A percentile compares a stretch with the other conserved stretches of the same genome.
phyloP scores from a whole-genome alignment of 306 rosid genomes.

The Pyrus pyrifolia region DNA sequence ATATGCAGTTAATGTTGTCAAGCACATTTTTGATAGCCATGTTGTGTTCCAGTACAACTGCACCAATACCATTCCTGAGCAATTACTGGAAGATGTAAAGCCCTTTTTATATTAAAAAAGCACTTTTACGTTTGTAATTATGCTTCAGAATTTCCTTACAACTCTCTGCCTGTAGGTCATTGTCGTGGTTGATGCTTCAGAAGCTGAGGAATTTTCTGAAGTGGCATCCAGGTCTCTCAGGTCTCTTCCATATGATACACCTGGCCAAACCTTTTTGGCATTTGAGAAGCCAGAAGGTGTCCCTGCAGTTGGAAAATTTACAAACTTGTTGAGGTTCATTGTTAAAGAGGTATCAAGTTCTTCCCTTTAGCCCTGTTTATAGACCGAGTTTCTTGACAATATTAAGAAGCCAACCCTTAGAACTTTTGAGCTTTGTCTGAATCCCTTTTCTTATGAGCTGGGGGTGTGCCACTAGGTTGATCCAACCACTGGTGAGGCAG shows the following conservation, averaged over 20 bases:
- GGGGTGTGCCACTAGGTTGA: conserved; percentile 57
- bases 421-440: not conserved
- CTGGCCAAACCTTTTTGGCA: conserved; percentile 84
- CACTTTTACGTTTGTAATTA: conserved; percentile 2
- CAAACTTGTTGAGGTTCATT: conserved; percentile 65
- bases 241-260: conserved; percentile 92
- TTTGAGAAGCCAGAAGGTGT: conserved; percentile 87
- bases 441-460: conserved; percentile 8
- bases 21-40: conserved; percentile 83
- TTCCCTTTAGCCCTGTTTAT: not conserved
- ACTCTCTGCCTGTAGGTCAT: conserved; percentile 42
- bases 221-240: conserved; percentile 69
- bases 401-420: not conserved
- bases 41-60: conserved; percentile 94
- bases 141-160: conserved; percentile 12
- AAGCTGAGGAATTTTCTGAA: conserved; percentile 84
- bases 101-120: not conserved
- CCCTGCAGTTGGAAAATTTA: conserved; percentile 72
- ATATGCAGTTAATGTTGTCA: conserved; percentile 91
- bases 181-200: conserved; percentile 82
- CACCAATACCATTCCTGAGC: conserved; percentile 95
- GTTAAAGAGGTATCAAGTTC: conserved; percentile 72
- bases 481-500: conserved; percentile 82
- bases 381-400: not conserved
- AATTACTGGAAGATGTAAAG: conserved; percentile 80